phyloP scores from a whole-genome alignment of 2,329 filamentous ascomycete genomes.

The Paramyrothecium roridum region DNA sequence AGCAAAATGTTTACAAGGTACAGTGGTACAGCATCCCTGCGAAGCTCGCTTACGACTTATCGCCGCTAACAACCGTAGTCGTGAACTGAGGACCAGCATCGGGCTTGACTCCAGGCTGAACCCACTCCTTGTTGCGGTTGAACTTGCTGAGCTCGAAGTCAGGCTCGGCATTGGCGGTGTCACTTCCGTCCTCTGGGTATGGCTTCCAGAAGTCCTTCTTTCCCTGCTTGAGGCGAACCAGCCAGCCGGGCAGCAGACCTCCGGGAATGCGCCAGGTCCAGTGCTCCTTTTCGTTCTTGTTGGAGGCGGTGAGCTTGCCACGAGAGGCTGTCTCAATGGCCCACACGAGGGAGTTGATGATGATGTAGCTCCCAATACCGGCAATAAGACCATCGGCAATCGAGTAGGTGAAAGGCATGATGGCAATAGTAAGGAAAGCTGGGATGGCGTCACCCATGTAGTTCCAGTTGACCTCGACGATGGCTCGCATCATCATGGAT shows the following conservation, averaged over 20 bases:
- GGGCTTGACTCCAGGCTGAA: background rate
- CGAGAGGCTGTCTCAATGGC: background rate
- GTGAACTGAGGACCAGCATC: background rate
- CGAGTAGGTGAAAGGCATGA: conserved; percentile 82
- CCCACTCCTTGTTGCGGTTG: background rate
- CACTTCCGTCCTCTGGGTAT: background rate
- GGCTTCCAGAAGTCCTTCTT: background rate
- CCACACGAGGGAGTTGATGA: background rate
- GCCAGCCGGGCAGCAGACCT: background rate
- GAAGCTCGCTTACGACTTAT: background rate
- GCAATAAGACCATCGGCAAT: conserved; percentile 80
- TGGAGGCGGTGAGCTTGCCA: background rate
- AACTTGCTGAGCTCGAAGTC: background rate
- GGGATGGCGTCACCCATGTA: conserved; percentile 77
- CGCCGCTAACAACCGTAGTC: background rate
- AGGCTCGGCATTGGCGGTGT: background rate
- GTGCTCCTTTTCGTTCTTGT: background rate
- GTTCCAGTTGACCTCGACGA: conserved; percentile 77
- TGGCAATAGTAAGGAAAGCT: conserved; percentile 72
- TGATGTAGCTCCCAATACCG: background rate
- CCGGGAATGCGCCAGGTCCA: background rate
- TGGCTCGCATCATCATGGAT: conserved; percentile 72
- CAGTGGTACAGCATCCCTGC: too few species aligned
- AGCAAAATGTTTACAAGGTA: too few species aligned
- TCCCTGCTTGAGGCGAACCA: background rate